Percentiles rank a stretch among this genome's conserved stretches.
phyloP scores from a whole-genome alignment of 257 asterid species.

The Rhazya stricta region DNA sequence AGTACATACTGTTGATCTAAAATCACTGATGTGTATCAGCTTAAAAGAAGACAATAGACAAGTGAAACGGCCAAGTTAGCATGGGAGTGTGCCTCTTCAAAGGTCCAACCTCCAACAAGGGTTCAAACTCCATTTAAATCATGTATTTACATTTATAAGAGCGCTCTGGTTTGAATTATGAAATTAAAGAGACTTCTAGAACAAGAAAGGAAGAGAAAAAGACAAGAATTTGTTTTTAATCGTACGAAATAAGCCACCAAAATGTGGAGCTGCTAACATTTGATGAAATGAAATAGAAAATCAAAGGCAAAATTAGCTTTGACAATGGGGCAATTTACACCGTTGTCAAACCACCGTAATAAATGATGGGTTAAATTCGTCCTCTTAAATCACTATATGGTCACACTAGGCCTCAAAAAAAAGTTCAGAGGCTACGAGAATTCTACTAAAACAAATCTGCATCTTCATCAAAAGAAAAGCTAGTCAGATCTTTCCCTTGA shows the following conservation, averaged over 20 bases:
- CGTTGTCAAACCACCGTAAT: not conserved
- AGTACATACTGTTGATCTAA: too few relatives aligned
- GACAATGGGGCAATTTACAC: not conserved
- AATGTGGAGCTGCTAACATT: too few relatives aligned
- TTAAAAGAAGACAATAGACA: too few relatives aligned
- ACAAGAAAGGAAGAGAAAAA: too few relatives aligned
- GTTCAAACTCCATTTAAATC: too few relatives aligned
- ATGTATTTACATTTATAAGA: too few relatives aligned
- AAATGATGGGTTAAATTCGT: not conserved
- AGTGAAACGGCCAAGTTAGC: too few relatives aligned
- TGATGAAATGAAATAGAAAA: not conserved
- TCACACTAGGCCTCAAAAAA: not conserved
- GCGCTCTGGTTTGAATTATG: too few relatives aligned
- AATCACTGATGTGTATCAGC: too few relatives aligned
- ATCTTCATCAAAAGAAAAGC: constrained; percentile 42
- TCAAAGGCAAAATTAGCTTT: constrained; percentile 11
- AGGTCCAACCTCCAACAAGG: too few relatives aligned
- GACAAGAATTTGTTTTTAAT: not conserved
- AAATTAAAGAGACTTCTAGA: too few relatives aligned
- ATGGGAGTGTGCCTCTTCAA: too few relatives aligned
- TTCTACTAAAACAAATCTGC: constrained; percentile 36
- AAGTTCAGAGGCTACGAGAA: constrained; percentile 1
- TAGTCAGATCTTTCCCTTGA: constrained; percentile 43
- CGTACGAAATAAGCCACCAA: not conserved
- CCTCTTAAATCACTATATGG: not conserved